Base-by-base conservation (phyloP, 345 rosid species). In the Linum trigynum region DNA sequence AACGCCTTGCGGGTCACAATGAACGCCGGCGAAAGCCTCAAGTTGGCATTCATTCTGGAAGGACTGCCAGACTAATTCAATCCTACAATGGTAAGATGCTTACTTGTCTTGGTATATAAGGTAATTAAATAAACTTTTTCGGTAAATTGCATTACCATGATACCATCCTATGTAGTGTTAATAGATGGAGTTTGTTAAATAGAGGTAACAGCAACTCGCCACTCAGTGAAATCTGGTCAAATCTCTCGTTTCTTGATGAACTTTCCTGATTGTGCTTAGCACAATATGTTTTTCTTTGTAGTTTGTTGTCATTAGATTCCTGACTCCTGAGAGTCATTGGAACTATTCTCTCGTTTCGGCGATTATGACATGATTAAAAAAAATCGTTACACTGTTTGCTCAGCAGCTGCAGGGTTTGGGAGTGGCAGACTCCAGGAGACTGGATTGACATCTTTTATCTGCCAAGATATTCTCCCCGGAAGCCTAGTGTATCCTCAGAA, bases 11-110 rank as follows among this genome's bases (percentile, higher is more conserved):
- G 16, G 89, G 91, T 51, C 98, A 92, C 57, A 92, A 92, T 43
- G 85, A 87, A 63, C 90, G 98, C n/a, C 71, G 97, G 16, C 77
- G 98, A 77, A 92, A 89, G 80, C 92, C 97, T 68, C 95, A 82
- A 64, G 69, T 78, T 16, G 69, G 73, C 62, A 2, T 55, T 53
- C 69, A 65, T 69, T 79, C 84, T 1, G 76, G 85, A 68, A 76
- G 80, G 64, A 63, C 65, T 16, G 88, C 72, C 40, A 86, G 76
- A 74, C 66, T 78, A 70, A 69, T 82, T 72, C 77, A 65, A 55
- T 50, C 81, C 5, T 76, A 76, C 78, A 75, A 78, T 74, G 94
- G 91, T 88, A 76, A 14, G 48, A 32, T 45, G 51, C 23, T 16
- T 41, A 5, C 39, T 37, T 11, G 14, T 37, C 10, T 6, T 5